Conservation (phyloP, 1,284 basidiomycete genomes). For the Rhizoctonia solani region DNA sequence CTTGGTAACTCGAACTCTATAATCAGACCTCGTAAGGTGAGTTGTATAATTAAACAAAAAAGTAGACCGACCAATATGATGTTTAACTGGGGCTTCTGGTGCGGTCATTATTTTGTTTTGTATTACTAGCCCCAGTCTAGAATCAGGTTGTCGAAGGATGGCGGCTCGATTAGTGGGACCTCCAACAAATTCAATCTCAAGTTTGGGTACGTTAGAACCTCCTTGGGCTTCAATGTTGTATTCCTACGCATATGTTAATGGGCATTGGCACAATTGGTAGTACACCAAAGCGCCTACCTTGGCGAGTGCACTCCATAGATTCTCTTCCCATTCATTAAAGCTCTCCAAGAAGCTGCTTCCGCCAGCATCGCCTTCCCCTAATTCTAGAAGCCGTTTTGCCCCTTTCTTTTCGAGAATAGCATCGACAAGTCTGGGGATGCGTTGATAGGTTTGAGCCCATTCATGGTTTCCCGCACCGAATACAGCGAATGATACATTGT, state of each 20-base stretch:
- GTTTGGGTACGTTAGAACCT: conserved; percentile 39
- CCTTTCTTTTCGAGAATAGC: conserved; percentile 49
- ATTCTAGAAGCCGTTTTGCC: conserved; percentile 49
- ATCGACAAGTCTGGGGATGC: conserved; percentile 54
- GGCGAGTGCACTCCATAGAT: conserved; percentile 50
- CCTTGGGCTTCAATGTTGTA: conserved; percentile 39
- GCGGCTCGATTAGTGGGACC: conserved; percentile 47
- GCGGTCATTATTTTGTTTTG: conserved; percentile 51
- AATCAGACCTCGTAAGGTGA: not conserved
- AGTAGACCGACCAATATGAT: conserved; percentile 49
- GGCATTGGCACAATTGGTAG: too few species aligned
- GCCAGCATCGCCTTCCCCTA: conserved; percentile 53
- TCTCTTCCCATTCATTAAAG: conserved; percentile 54
- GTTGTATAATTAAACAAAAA: conserved; percentile 38
- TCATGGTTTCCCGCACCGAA: conserved; percentile 61
- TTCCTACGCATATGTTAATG: conserved; percentile 34
- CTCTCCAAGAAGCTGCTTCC: conserved; percentile 52
- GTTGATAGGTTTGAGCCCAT: conserved; percentile 58
- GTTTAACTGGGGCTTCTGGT: conserved; percentile 49
- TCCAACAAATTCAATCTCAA: conserved; percentile 48
- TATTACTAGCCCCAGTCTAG: conserved; percentile 49
- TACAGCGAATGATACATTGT: conserved; percentile 52
- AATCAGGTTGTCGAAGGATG: conserved; percentile 49
- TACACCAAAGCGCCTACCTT: not conserved
- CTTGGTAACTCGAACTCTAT: conserved; percentile 4